Evolutionary conservation across 2,329 filamentous ascomycete genomes (phyloP).

Genomic region (Cladosporium sp.): DNA sequence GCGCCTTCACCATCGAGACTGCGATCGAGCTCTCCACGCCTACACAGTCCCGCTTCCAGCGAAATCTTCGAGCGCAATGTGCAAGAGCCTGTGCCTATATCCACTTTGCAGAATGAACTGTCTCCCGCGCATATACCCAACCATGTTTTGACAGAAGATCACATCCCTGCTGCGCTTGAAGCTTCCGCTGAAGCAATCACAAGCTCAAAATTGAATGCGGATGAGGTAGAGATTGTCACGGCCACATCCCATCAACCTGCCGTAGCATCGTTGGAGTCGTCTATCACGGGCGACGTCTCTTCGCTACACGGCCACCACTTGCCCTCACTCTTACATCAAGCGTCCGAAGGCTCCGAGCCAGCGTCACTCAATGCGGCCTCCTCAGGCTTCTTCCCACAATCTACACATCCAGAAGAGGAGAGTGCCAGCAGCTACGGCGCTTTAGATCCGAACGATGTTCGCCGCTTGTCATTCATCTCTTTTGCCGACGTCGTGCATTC

Average conservation of each 20-base stretch:
- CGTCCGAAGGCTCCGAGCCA: conserved; percentile 27
- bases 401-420: conserved; percentile 49
- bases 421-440: conserved; percentile 73
- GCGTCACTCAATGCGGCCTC: conserved; percentile 80
- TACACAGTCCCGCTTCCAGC: conserved; percentile 73
- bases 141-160: conserved; percentile 91
- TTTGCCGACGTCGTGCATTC: conserved; percentile 93
- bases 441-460: conserved; percentile 74
- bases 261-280: conserved; percentile 51
- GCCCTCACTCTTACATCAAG: conserved; percentile 14
- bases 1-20: conserved; percentile 47
- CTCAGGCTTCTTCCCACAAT: conserved; percentile 71
- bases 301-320: conserved; percentile 24
- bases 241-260: conserved; percentile 82
- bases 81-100: conserved; percentile 62
- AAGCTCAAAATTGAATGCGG: conserved; percentile 77
- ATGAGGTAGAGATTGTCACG: conserved; percentile 89
- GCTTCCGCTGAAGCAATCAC: conserved; percentile 92
- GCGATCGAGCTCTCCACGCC: conserved; percentile 67
- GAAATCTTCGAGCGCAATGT: conserved; percentile 93
- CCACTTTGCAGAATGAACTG: conserved; percentile 62
- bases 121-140: conserved; percentile 73
- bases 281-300: conserved; percentile 32
- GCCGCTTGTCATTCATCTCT: conserved; percentile 89
- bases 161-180: conserved; percentile 87